phyloP scores from a whole-genome alignment of 2,329 filamentous ascomycete genomes.

The Chrysosphaeria jannelii region DNA sequence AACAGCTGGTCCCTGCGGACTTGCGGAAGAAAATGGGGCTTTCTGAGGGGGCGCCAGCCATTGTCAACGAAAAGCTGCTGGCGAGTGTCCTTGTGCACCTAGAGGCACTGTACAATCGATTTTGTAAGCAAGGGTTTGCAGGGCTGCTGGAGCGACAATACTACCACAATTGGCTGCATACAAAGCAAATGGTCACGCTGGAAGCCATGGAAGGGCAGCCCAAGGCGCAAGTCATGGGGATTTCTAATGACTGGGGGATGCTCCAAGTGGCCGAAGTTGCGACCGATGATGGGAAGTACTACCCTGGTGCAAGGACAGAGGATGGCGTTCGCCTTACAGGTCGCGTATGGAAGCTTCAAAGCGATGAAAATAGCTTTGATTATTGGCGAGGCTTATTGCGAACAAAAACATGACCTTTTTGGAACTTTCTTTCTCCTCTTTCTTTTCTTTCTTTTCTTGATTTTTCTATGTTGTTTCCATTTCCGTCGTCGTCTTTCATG shows the following conservation, averaged over 20 bases:
- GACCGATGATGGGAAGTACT: conserved; percentile 7
- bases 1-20: conserved; percentile 29
- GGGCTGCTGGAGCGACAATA: conserved; percentile 42
- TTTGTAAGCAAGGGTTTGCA: conserved; percentile 48
- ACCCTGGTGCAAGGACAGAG: too few species aligned
- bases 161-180: conserved; percentile 67
- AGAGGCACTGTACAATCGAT: conserved; percentile 46
- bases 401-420: conserved; percentile 29
- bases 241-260: conserved; percentile 77
- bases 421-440: too few species aligned
- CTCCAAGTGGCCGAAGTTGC: conserved; percentile 56
- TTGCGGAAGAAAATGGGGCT: conserved; percentile 6
- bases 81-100: conserved; percentile 53
- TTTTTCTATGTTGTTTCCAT: too few species aligned
- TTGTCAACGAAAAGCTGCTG: conserved; percentile 51
- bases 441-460: too few species aligned
- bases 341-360: conserved; percentile 58
- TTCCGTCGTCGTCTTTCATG: too few species aligned
- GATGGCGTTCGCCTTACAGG: conserved; percentile 35
- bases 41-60: conserved; percentile 10
- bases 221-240: conserved; percentile 51
- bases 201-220: conserved; percentile 45
- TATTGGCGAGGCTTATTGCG: conserved; percentile 74
- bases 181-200: conserved; percentile 37
- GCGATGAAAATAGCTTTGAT: conserved; percentile 95